A percentile compares a stretch with the other conserved stretches of the same genome.
Evolutionary conservation across 129 eudicot genomes (phyloP).

Genomic region (Cynara cardunculus): DNA sequence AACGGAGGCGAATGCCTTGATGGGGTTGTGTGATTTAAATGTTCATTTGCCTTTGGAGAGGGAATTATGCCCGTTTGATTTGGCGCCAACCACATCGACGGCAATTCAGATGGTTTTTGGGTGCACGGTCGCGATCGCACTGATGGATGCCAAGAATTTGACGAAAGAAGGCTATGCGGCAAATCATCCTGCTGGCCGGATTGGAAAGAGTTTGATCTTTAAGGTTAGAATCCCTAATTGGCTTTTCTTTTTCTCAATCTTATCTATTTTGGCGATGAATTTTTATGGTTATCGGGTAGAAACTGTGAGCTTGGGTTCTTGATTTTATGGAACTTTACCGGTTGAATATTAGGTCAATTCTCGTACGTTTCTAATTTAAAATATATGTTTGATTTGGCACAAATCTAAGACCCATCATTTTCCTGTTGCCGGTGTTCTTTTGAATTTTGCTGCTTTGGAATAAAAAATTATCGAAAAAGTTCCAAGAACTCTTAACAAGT

Average conservation of each 20-base stretch:
- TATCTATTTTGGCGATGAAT: neutral
- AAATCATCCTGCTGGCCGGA: conserved; percentile 94
- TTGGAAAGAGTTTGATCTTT: conserved; percentile 87
- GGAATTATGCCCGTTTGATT: conserved; percentile 86
- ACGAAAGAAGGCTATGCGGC: conserved; percentile 80
- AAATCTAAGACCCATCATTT: neutral
- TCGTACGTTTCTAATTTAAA: neutral
- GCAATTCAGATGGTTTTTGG: conserved; percentile 99
- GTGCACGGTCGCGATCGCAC: conserved; percentile 86
- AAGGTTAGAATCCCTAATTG: conserved; percentile 43
- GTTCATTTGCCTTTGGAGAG: conserved; percentile 94
- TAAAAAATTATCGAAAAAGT: too few relatives aligned
- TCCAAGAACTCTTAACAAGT: neutral
- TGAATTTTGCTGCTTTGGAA: neutral
- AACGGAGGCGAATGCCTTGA: conserved; percentile 50
- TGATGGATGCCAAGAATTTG: conserved; percentile 81
- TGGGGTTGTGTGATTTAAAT: conserved; percentile 67
- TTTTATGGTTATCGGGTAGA: neutral
- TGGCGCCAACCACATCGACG: conserved; percentile 93
- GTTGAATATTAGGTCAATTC: neutral
- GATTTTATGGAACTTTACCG: neutral
- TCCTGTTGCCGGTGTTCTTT: neutral
- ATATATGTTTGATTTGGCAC: neutral
- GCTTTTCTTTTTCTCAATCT: neutral
- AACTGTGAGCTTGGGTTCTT: neutral